A percentile compares a stretch with the other conserved stretches of the same genome.
These are phyloP conservation scores for Suillus sp. DNA, from an alignment of 768 basidiomycete genomes.

Conservation along the genomic window DNA sequence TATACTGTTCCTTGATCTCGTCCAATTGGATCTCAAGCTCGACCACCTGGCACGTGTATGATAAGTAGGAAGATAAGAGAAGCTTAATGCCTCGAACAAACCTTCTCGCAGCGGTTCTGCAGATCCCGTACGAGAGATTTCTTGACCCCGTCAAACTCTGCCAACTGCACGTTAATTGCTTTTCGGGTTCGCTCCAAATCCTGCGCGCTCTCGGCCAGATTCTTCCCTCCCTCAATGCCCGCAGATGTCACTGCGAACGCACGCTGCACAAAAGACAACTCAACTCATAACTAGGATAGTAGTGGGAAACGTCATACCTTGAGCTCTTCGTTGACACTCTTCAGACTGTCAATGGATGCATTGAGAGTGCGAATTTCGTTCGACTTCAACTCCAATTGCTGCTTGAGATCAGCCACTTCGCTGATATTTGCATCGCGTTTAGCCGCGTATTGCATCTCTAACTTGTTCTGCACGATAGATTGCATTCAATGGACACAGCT, in stretches of 20 bases:
- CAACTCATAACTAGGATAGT: slow-evolving; percentile 3
- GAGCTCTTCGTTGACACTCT: slow-evolving; percentile 96
- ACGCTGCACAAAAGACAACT: slow-evolving; percentile 55
- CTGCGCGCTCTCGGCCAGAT: slow-evolving; percentile 94
- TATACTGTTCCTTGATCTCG: slow-evolving; percentile 98
- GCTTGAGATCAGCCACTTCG: slow-evolving; percentile 85
- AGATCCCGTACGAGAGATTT: slow-evolving; percentile 98
- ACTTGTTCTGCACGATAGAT: slow-evolving; percentile 65
- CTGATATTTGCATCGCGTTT: slow-evolving; percentile 87
- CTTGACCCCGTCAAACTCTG: slow-evolving; percentile 98
- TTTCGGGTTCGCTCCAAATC: slow-evolving; percentile 97
- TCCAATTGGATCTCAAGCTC: slow-evolving; percentile 99
- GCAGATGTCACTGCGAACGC: slow-evolving; percentile 97
- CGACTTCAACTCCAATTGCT: slow-evolving; percentile 82
- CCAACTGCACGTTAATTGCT: slow-evolving; percentile 95
- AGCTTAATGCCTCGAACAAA: slow-evolving; percentile 32
- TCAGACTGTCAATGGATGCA: slow-evolving; percentile 86
- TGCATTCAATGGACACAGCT: slow-evolving; percentile 8
- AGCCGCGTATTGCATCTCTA: slow-evolving; percentile 90
- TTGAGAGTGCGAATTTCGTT: slow-evolving; percentile 86
- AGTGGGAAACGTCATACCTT: slow-evolving; percentile 64
- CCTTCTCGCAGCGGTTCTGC: slow-evolving; percentile 99
- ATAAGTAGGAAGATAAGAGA: slow-evolving; percentile 11
- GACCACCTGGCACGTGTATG: slow-evolving; percentile 68
- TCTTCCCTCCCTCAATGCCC: slow-evolving; percentile 96